These are phyloP conservation scores for Eleusine coracana DNA, from an alignment of 176 grass and related monocot species.

Conservation along the genomic window DNA sequence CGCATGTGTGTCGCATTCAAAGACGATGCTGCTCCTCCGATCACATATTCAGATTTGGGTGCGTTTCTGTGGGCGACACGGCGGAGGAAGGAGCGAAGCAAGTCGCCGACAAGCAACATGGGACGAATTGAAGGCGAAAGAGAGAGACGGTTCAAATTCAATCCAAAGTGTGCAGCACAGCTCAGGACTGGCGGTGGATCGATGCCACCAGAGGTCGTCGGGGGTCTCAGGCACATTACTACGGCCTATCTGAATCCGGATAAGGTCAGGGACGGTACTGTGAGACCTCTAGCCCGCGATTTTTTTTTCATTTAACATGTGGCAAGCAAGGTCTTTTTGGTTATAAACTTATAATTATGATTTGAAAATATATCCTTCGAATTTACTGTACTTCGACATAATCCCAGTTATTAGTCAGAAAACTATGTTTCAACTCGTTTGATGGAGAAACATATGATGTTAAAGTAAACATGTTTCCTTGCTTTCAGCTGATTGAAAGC, in stretches of 20 bases:
- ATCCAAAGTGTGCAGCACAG: not conserved
- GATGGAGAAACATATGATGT: too few relatives aligned
- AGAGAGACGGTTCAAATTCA: not conserved
- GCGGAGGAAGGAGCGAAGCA: not conserved
- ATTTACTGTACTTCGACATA: too few relatives aligned
- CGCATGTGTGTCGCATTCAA: too few relatives aligned
- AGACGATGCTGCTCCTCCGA: not conserved
- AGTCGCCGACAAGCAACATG: constrained; percentile 47
- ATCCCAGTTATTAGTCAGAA: too few relatives aligned
- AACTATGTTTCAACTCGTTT: too few relatives aligned
- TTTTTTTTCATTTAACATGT: too few relatives aligned
- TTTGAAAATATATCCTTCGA: too few relatives aligned
- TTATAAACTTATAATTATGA: too few relatives aligned
- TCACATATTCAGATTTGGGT: not conserved
- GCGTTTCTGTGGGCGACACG: not conserved
- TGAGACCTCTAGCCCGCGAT: not conserved
- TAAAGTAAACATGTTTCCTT: too few relatives aligned
- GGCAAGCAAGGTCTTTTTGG: too few relatives aligned
- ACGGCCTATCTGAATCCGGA: constrained; percentile 6
- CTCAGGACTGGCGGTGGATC: not conserved
- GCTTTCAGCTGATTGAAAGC: too few relatives aligned
- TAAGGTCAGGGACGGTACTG: not conserved
- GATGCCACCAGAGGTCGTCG: not conserved
- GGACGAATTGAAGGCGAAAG: constrained; percentile 35
- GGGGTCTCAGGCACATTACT: not conserved